Percentiles rank a stretch among this genome's conserved stretches.
These are phyloP conservation scores for Porcisia deanei DNA, from an alignment of 208 protist genomes.

Conservation along the genomic window DNA sequence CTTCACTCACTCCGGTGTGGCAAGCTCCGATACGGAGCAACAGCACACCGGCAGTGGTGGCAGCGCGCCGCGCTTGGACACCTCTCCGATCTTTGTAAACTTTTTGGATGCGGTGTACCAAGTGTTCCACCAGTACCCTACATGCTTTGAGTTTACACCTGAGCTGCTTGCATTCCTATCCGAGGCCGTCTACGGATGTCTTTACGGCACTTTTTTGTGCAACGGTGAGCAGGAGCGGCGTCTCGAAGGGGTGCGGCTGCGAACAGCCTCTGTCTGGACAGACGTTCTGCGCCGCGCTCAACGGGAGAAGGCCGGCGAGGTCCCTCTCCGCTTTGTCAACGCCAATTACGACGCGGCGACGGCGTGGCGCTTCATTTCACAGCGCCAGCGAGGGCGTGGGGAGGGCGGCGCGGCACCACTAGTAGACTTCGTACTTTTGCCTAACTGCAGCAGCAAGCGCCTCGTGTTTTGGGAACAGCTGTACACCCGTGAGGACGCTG, in stretches of 20 bases:
- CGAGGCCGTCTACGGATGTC: conserved; percentile 82
- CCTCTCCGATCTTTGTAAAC: conserved; percentile 95
- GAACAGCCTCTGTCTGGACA: conserved; percentile 78
- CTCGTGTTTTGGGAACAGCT: conserved; percentile 77
- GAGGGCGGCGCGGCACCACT: background rate
- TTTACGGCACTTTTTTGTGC: conserved; percentile 88
- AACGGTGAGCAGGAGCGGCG: conserved; percentile 83
- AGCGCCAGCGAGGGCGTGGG: conserved; percentile 8
- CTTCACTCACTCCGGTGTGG: conserved; percentile 35
- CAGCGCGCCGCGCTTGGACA: conserved; percentile 44
- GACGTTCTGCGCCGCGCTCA: conserved; percentile 52
- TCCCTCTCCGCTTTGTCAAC: conserved; percentile 74
- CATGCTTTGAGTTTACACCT: conserved; percentile 95
- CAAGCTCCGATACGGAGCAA: conserved; percentile 57
- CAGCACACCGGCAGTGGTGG: conserved; percentile 9
- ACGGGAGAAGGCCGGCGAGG: conserved; percentile 48
- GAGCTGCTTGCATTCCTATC: conserved; percentile 84
- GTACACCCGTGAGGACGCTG: conserved; percentile 44
- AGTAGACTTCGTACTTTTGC: conserved; percentile 36
- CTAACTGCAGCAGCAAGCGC: conserved; percentile 71
- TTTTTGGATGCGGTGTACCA: conserved; percentile 97
- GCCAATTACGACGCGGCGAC: conserved; percentile 55
- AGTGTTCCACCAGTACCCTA: conserved; percentile 90
- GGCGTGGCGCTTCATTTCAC: conserved; percentile 62
- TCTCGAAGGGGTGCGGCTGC: conserved; percentile 70